Evolutionary conservation across 257 asterid genomes (phyloP), one percentile per base, ranked within the genome.

Genomic region (Buddleja alternifolia): DNA sequence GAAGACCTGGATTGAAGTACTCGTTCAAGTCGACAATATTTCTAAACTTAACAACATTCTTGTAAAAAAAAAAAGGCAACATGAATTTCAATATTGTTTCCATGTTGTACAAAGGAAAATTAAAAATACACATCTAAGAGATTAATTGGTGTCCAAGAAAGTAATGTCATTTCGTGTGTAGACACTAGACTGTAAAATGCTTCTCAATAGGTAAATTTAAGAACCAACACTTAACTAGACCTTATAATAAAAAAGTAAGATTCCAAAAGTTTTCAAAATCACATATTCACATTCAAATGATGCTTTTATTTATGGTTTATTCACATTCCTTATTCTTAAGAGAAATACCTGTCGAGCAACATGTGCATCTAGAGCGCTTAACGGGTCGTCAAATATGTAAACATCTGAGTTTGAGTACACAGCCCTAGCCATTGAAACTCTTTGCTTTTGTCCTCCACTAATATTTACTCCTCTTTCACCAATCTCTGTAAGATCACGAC

Each of bases 371-470:
- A 92, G 89, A 59, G 98, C 98, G 58, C 96, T 87, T 61, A 92
- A 80, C 10, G 98, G 96, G 77, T 92, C 98, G 62, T 92, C 98
- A 71, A 92, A 92, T 66, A 92, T 79, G 79, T 86, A 92, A 48
- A 92, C 88, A 87, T 92, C 98, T 4, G 98, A 86, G 74, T 84
- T 63, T 16, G 93, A 84, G 80, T 92, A 92, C 54, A 92, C 92
- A 52, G 98, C 98, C 79, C 98, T 82, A 39, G 98, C 98, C 90
- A 92, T 81, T 11, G 98, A 89, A 75, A 92, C 89, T 86, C 98
- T 84, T 71, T 92, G 98, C 81, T 87, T 92, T 81, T 92, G 98
- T 53, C 98, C 98, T 67, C 96, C 98, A 58, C 98, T 92, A 67
- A 92, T 89, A 70, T 87, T 92, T 15, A 89, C 92, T 60, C 98